Percentiles rank a stretch among this genome's conserved stretches.
Conservation (phyloP, 1,284 basidiomycete genomes). For the Vanrija sp. region DNA sequence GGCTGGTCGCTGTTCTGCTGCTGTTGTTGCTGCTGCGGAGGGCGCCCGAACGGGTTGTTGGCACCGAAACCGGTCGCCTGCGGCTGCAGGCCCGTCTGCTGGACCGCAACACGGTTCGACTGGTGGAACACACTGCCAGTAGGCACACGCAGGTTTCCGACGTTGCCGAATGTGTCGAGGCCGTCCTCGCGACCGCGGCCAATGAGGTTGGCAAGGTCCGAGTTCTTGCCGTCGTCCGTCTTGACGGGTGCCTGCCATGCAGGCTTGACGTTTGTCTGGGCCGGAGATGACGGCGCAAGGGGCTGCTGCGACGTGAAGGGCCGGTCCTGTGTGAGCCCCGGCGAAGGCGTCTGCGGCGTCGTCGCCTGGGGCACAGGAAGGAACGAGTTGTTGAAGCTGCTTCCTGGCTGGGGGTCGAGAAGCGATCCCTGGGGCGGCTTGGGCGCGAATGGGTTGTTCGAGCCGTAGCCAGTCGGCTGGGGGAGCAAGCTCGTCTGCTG, state of each 20-base stretch:
- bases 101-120: constrained; percentile 57
- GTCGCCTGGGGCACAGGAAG: constrained; percentile 24
- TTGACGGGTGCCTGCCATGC: constrained; percentile 33
- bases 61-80: constrained; percentile 23
- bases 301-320: constrained; percentile 11
- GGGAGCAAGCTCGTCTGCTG: constrained; percentile 52
- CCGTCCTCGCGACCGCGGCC: constrained; percentile 77
- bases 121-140: constrained; percentile 54
- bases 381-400: constrained; percentile 24
- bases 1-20: constrained; percentile 61
- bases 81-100: constrained; percentile 54
- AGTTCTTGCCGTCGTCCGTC: constrained; percentile 63
- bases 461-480: constrained; percentile 64
- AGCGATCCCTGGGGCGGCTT: constrained; percentile 35
- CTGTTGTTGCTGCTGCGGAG: constrained; percentile 34
- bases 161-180: constrained; percentile 88
- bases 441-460: constrained; percentile 89
- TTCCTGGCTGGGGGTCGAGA: constrained; percentile 7
- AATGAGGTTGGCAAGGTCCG: constrained; percentile 71
- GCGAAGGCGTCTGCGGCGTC: constrained; percentile 15
- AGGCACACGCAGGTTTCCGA: constrained; percentile 68
- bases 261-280: constrained; percentile 31
- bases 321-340: no score
- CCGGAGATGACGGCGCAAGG: constrained; percentile 18
- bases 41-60: constrained; percentile 71